These are phyloP conservation scores for Cladosporium halotolerans DNA, from an alignment of 2,329 filamentous ascomycete genomes.

Conservation along the genomic window DNA sequence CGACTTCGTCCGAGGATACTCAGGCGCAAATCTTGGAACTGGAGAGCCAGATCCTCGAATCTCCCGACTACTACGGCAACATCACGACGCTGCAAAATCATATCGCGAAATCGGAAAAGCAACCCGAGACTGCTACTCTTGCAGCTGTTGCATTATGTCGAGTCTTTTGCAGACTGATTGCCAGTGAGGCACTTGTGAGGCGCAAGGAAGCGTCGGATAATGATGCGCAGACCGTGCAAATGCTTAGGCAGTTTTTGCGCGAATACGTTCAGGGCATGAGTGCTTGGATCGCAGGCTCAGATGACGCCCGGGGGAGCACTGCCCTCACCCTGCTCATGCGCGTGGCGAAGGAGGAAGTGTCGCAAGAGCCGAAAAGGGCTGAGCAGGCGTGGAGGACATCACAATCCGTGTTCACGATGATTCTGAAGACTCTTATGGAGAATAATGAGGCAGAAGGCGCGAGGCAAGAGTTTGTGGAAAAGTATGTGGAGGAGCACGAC, in stretches of 20 bases:
- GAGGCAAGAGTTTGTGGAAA: conserved; percentile 67
- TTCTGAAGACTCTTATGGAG: conserved; percentile 58
- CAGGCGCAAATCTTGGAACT: conserved; percentile 65
- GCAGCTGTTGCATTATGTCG: conserved; percentile 78
- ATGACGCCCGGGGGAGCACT: conserved; percentile 58
- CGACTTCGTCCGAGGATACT: conserved; percentile 39
- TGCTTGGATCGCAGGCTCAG: conserved; percentile 53
- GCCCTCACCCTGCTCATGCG: conserved; percentile 77
- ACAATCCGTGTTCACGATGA: conserved; percentile 52
- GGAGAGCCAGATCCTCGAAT: conserved; percentile 76
- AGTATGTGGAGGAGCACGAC: conserved; percentile 72
- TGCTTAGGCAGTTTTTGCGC: conserved; percentile 68
- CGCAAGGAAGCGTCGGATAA: conserved; percentile 63
- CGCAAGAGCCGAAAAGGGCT: conserved; percentile 41
- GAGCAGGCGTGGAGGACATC: conserved; percentile 64
- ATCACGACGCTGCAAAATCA: conserved; percentile 63
- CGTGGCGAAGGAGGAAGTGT: conserved; percentile 70
- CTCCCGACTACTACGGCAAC: conserved; percentile 87
- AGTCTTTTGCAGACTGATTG: conserved; percentile 75
- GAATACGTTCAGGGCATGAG: conserved; percentile 56
- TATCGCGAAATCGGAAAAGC: conserved; percentile 48
- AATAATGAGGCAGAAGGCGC: conserved; percentile 52
- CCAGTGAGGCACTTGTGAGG: conserved; percentile 62
- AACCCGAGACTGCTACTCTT: conserved; percentile 43
- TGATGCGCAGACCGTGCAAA: conserved; percentile 66